Base-by-base conservation (phyloP, 257 asterid genomes). In the Handroanthus guayacan region DNA sequence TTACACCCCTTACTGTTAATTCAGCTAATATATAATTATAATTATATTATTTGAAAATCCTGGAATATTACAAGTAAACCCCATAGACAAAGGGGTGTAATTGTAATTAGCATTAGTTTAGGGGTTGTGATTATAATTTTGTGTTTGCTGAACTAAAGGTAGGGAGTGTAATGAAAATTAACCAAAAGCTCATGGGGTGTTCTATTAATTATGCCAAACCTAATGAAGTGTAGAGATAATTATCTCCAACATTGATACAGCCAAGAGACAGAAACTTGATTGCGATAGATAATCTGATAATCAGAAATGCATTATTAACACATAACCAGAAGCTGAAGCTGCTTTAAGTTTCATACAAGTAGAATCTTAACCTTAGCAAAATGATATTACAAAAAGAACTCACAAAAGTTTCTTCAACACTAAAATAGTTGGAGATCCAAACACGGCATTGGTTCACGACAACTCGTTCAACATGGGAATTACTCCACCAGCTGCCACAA, bases 401-500 rank as follows among this genome's bases (percentile, higher is more conserved):
- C 75, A 36, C 69, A 74, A 44, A 62, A 62, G 63, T 69, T 17
- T 41, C 63, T 52, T 45, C 69, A 61, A 18, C 5, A 34, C 25
- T 48, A 73, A 48, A 13, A 48, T 37, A 16, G 45, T 56, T n/a
- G 20, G 41, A n/a, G 43, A 25, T 25, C 37, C 50, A n/a, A 25
- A 69, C 6, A 37, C 45, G 31, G 64, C 34, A 18, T 25, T 50
- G n/a, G 34, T 50, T 78, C 69, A 83, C 6, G 76, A 77, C 63
- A 65, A 77, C 1, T 70, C 69, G 36, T 17, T 75, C 78, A 85
- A 56, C 70, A 82, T 67, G 2, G 97, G 97, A 84, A 87, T 79
- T 54, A 82, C 85, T 48, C 98, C 97, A 48, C 98, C 98, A 75
- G 98, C 98, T 0, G 92, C 90, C 68, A 85, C 84, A 74, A 92